Evolutionary conservation across 306 rosid species (phyloP), one percentile per base, ranked within the genome.

Genomic region (Pyrus pyrifolia): DNA sequence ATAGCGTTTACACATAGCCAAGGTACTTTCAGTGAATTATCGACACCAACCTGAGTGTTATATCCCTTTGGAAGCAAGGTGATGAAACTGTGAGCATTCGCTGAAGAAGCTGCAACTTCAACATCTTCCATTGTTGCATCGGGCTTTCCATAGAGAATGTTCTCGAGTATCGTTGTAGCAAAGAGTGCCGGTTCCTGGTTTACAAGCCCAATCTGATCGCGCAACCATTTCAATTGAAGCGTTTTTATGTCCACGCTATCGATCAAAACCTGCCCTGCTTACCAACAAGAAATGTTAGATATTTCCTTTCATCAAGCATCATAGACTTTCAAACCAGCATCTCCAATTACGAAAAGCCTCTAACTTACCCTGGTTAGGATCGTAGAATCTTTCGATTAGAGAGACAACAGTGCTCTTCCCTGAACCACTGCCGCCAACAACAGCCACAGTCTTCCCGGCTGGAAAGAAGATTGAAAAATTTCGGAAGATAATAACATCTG

Each of bases 341-440:
- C 77, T 35, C 52, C 21, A 18, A 14, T 23, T 38, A 45, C 71
- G 62, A 31, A 33, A 42, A 67, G 45, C 29, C 53, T 67, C 57
- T 8, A 21, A 62, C 57, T 69, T 88, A 92, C 99, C 99, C 64
- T 91, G 96, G 80, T 73, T 96, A 42, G 99, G 99, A 86, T 96
- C 99, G 27, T 96, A 96, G 86, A 96, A 96, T 83, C 99, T 88
- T 79, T 96, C 99, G 18, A 96, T 96, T 72, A 96, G 80, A 74
- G 98, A 92, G 45, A 96, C 98, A n/a, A 96, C 97, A 0, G 99
- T 96, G 80, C 99, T 96, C 83, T 92, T 96, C 30, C 99, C 99
- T 0, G 99, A 96, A 49, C 99, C 99, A 68, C 99, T 96, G 31
- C 99, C 98, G 3, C 99, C 99, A 45, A 96, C 97, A 80, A 96